These are phyloP conservation scores for Daldinia bambusicola DNA, from an alignment of 495 filamentous ascomycete species.

Conservation along the genomic window DNA sequence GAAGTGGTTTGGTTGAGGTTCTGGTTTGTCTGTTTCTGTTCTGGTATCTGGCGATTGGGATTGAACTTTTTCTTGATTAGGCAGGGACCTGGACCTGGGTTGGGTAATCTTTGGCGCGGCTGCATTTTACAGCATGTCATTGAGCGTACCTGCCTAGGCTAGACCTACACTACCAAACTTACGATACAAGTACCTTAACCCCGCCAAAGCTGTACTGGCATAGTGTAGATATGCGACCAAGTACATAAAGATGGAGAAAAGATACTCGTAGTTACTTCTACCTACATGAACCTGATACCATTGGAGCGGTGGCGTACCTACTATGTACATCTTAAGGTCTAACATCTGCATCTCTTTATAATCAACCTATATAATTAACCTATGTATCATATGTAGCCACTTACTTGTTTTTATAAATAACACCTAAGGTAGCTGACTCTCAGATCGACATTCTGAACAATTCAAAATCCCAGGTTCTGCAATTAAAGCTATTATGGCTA, in stretches of 20 bases:
- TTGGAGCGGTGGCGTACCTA: no score
- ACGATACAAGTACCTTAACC: conserved; percentile 15
- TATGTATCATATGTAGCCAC: neutral
- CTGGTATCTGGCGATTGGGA: conserved; percentile 20
- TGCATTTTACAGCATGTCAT: neutral
- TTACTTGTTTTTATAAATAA: no score
- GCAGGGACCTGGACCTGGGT: conserved; percentile 25
- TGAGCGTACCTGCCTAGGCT: neutral
- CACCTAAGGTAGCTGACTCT: neutral
- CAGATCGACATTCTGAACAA: neutral
- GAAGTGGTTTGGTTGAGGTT: conserved; percentile 10
- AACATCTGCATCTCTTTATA: conserved; percentile 26
- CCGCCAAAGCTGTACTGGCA: conserved; percentile 6
- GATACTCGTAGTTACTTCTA: neutral
- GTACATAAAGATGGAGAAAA: neutral
- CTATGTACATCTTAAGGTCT: no score
- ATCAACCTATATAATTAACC: conserved; percentile 28
- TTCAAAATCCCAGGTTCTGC: neutral
- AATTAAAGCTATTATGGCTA: conserved; percentile 34
- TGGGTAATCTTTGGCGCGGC: neutral
- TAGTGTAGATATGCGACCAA: neutral
- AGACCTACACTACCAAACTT: neutral
- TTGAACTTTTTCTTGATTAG: conserved; percentile 40
- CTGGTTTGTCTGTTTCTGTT: no score
- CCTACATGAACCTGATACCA: conserved; percentile 16